Base-by-base conservation (phyloP, 441 rosid genomes). In the Flueggea neowawraea region DNA sequence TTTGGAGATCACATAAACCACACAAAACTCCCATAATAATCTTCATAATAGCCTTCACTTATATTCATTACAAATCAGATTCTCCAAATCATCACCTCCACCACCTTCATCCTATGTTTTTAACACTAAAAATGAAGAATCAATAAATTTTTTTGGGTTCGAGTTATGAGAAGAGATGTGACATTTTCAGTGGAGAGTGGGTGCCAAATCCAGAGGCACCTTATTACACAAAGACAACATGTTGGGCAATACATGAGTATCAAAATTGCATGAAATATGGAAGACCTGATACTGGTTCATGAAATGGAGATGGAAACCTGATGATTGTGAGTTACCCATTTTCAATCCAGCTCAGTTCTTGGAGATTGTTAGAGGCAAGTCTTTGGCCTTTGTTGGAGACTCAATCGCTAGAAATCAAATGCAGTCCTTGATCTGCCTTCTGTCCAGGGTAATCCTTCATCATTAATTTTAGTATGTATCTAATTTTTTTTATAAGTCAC, bases 391-490 rank as follows among this genome's bases (percentile, higher is more conserved):
- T 69, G 83, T 94, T 11, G 98, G 98, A 0, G 98, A 94, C 43
- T 94, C 97, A 12, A 75, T 94, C 79, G 96, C 91, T 14, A 89
- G 98, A 75, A 94, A 94, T 50, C 98, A 94, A 70, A 75, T 94
- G 22, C 96, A 89, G 78, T 94, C 98, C 50, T 85, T 94, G 49
- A 73, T 94, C 5, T 94, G 97, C 63, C 80, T 90, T 65, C 76
- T 94, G 9, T 84, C 98, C 11, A 80, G 82, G 82, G 98, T 93
- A 83, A 16, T 62, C 33, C 17, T 52, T 52, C 55, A 14, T n/a
- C 7, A 22, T 16, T n/a, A 5, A 14, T 4, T n/a, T 28, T 3
- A n/a, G n/a, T 52, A 8, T n/a, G 11, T 3, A 52, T 28, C 9
- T n/a, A 28, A 52, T 52, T 52, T 36, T 36, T 36, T 36, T 36